Base-by-base conservation (phyloP, 495 filamentous ascomycete genomes). In the Podospora fimiseda region DNA sequence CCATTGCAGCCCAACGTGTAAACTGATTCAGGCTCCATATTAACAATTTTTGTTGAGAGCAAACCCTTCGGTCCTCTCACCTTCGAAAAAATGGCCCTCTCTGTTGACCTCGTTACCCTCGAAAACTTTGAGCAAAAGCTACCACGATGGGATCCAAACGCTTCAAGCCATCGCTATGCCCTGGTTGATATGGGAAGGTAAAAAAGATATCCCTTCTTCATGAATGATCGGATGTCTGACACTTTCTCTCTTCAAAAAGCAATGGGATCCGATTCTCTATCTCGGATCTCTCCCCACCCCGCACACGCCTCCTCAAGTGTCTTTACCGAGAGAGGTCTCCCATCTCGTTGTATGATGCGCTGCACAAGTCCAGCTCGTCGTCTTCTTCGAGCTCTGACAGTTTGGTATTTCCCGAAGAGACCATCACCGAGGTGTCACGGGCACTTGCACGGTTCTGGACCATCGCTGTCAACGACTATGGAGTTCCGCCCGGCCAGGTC, bases 261-360 rank as follows among this genome's bases (percentile, higher is more conserved):
- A 96, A 96, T 78, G 91, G 90, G 54, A 92, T 96, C 58, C 90
- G 91, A 41, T 95, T 95, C 73, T 92, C 87, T 8, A 89, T 96
- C 53, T 87, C 90, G 8, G 81, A 89, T 50, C 78, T 96, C 24
- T 78, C 84, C 1, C 81, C 83, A 7, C 81, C 85, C 1, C 80
- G 73, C 2, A 72, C 84, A 14, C 84, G 91, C 13, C 78, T 90
- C 24, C 76, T 95, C 22, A 86, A 77, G 15, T 90, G 85, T 30
- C 55, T 94, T 48, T 93, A 88, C 65, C 80, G 81, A 54, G 84
- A 90, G 60, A 84, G 91, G 6, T 80, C 80, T 18, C 81, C 79
- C 43, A 89, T 96, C 59, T 95, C 90, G 0, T 74, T 96, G n/a
- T 96, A 95, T 69, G 89, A 95, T 58, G 90, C 88, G 2, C 84